phyloP scores from a whole-genome alignment of 2,329 filamentous ascomycete species.

The Diaporthe ilicicola region DNA sequence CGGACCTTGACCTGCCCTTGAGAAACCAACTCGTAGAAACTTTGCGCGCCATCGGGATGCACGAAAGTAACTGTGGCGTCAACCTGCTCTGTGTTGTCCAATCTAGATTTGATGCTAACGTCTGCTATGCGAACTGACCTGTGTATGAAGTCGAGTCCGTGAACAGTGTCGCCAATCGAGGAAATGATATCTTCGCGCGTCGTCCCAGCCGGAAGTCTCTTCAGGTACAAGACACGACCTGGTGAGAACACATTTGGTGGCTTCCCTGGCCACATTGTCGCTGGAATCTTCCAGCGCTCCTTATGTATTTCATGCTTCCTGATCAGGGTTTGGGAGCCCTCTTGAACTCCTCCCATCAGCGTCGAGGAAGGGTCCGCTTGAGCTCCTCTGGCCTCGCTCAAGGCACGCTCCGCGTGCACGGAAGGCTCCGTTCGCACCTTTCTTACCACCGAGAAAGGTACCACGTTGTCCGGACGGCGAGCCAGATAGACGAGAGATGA shows the following conservation, averaged over 20 bases:
- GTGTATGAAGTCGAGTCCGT: neutral
- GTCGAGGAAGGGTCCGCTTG: neutral
- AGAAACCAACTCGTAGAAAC: neutral
- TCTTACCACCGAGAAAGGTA: neutral
- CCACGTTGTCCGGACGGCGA: too few species aligned
- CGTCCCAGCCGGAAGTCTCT: neutral
- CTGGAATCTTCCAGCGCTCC: neutral
- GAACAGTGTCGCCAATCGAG: neutral
- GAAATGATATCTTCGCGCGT: neutral
- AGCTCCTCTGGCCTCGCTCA: neutral
- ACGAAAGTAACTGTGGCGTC: neutral
- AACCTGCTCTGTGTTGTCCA: neutral
- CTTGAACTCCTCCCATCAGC: neutral
- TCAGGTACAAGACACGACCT: neutral
- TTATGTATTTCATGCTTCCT: neutral
- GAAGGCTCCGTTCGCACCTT: neutral
- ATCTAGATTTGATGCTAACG: neutral
- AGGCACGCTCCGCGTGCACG: neutral
- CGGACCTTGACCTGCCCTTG: neutral
- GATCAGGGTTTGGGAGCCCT: neutral
- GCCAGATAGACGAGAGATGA: too few species aligned
- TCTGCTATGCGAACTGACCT: neutral
- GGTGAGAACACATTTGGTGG: neutral
- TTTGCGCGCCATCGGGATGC: neutral
- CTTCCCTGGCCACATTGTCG: neutral